Evolutionary conservation across 257 asterid species (phyloP), one percentile per base, ranked within the genome.

Genomic region (Solanum commersonii): DNA sequence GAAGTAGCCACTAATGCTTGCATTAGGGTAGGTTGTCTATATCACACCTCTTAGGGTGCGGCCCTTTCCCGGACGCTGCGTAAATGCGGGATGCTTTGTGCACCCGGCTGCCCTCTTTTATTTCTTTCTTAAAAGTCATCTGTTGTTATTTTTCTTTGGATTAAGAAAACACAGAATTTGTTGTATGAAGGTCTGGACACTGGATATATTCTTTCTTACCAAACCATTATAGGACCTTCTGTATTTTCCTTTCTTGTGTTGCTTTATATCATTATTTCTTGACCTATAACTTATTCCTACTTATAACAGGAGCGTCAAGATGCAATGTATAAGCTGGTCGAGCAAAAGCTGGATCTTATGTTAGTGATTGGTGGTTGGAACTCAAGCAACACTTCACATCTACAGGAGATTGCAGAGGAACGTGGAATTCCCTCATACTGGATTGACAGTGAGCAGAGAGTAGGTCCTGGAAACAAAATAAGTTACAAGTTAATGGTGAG

Each of bases 331-430:
- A 95, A 97, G 91, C 92, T 97, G 92, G 98, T 97, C 9, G 98
- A 96, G 3, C 88, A 96, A 83, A 78, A 94, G 86, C 13, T 94
- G 18, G 99, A 97, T 93, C 98, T 97, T 40, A 96, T 97, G 88
- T 93, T 97, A 87, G 99, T 97, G 34, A 90, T 97, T 87, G 99
- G 99, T 20, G 99, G 99, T 31, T 97, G 98, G 99, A 96, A 97
- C 98, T 96, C 99, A 23, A 97, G 99, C 91, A 97, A 97, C 97
- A 96, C 99, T 76, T 96, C 99, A 7, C 99, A 96, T 88, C 94
- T 97, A 72, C 99, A 95, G 91, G 99, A 97, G 92, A 97, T 97
- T 70, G 94, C 98, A 14, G 99, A 97, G 93, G 94, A 89, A 42
- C 98, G 94, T 40, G 98, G 95, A 87, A 97, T 97, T 88, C 98